phyloP scores from a whole-genome alignment of 208 protist genomes.

The Crithidia acanthocephali region DNA sequence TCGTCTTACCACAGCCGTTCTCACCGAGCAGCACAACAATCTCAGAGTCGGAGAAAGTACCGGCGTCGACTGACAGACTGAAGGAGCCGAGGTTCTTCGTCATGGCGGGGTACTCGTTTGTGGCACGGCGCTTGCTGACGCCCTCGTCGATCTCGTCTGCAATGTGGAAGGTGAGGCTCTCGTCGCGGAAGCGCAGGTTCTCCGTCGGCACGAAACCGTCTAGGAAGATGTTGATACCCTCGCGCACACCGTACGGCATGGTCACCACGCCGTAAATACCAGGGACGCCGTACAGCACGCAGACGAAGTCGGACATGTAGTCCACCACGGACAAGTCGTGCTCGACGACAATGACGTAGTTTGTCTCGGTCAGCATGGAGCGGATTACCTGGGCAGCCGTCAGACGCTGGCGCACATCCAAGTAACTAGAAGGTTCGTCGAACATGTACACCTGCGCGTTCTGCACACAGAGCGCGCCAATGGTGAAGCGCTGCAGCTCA shows the following conservation, averaged over 20 bases:
- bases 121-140: constrained; percentile 70
- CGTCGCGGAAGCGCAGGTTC: constrained; percentile 99
- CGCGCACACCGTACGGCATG: constrained; percentile 99
- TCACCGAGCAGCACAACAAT: constrained; percentile 99
- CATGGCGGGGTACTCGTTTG: constrained; percentile 98
- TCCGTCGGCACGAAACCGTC: constrained; percentile 99
- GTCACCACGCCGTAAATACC: constrained; percentile 99
- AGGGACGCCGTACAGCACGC: constrained; percentile 98
- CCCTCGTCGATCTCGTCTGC: constrained; percentile 79
- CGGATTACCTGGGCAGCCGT: constrained; percentile 98
- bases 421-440: constrained; percentile 99
- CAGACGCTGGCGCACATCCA: constrained; percentile 99
- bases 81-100: constrained; percentile 96
- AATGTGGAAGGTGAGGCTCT: constrained; percentile 97
- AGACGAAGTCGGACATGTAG: constrained; percentile 99
- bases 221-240: constrained; percentile 99
- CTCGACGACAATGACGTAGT: constrained; percentile 99
- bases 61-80: constrained; percentile 93
- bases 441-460: constrained; percentile 99
- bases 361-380: constrained; percentile 90
- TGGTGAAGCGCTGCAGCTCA: constrained; percentile 99
- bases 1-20: constrained; percentile 99
- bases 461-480: constrained; percentile 93
- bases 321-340: constrained; percentile 99
- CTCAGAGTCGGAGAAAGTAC: constrained; percentile 98